Base-by-base conservation (phyloP, 768 basidiomycete genomes). In the Omphalotus guepiniiformis region DNA sequence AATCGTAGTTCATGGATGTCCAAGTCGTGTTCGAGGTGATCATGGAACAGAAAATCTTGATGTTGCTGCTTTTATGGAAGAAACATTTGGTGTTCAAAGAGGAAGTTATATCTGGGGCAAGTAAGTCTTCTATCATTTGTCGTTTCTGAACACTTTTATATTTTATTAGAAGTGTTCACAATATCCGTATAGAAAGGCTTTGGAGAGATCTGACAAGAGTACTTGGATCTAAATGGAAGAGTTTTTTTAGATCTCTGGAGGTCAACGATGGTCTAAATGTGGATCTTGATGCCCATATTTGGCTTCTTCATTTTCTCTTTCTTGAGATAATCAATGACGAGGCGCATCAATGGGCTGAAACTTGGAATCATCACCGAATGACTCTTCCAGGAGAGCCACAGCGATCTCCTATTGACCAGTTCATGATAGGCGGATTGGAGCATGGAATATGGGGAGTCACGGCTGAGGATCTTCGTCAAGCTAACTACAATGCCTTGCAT, bases 11-110 rank as follows among this genome's bases (percentile, higher is more conserved):
- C 50, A 50, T 41, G 59, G 61, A 1, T 32, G 49, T 6, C 63
- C 63, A 2, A 63, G 65, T 38, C 57, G 63, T 15, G 57, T 65
- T 3, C 32, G 59, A 2, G 63, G 59, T n/a, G 63, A 68, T 49
- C 63, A 67, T 43, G 58, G 67, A 21, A 63, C 52, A 3, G 69
- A 63, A 55, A 69, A 69, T 40, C 19, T 68, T 35, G 16, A 6
- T 4, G 16, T 9, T 44, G n/a, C 26, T 35, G 11, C 47, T 35
- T 19, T 30, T 22, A 22, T 42, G 21, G 12, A 22, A 27, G 11
- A 23, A 28, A 15, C 15, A 16, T 23, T 23, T 42, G n/a, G n/a
- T n/a, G n/a, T n/a, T n/a, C n/a, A n/a, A n/a, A n/a, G n/a, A n/a
- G n/a, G n/a, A n/a, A n/a, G n/a, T n/a, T n/a, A n/a, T n/a, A n/a